These are phyloP conservation scores for Trematosphaeria pertusa DNA, from an alignment of 2,329 filamentous ascomycete genomes.

Conservation along the genomic window DNA sequence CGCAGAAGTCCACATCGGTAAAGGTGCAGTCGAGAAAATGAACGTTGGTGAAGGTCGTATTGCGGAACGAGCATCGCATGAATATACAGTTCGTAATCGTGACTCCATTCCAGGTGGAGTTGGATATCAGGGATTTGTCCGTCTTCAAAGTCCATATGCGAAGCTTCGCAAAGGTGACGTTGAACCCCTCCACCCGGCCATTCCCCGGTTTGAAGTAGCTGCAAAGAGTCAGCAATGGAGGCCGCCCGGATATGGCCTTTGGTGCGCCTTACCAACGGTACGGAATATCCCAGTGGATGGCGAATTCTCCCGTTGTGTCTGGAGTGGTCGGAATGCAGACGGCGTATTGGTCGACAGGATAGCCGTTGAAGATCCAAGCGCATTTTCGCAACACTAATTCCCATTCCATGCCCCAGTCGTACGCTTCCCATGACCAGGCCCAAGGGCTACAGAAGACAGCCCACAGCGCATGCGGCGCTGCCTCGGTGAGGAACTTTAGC, in stretches of 20 bases:
- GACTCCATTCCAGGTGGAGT: conserved; percentile 1
- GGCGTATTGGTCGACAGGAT: not conserved
- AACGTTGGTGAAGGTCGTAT: conserved; percentile 3
- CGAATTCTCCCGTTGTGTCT: not conserved
- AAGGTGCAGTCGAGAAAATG: not conserved
- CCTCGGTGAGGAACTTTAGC: not conserved
- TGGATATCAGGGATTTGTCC: not conserved
- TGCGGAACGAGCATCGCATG: conserved; percentile 1
- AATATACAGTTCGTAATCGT: conserved; percentile 1
- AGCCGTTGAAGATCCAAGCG: not conserved
- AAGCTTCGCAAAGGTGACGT: not conserved
- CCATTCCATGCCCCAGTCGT: too few species aligned
- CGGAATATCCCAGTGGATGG: not conserved
- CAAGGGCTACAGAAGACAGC: not conserved
- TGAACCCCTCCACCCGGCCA: conserved; percentile 4
- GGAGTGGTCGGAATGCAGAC: not conserved
- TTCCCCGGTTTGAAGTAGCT: not conserved
- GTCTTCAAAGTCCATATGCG: not conserved
- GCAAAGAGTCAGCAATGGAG: not conserved
- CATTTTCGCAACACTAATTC: not conserved
- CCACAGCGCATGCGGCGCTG: not conserved
- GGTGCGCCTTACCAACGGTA: not conserved
- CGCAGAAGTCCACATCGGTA: conserved; percentile 4
- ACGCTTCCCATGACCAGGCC: not conserved
- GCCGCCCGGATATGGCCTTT: too few species aligned